Percentiles rank a stretch among this genome's conserved stretches.
Conservation (phyloP, 371 early-diverging fungal species). For the Rhizopus sp. region DNA sequence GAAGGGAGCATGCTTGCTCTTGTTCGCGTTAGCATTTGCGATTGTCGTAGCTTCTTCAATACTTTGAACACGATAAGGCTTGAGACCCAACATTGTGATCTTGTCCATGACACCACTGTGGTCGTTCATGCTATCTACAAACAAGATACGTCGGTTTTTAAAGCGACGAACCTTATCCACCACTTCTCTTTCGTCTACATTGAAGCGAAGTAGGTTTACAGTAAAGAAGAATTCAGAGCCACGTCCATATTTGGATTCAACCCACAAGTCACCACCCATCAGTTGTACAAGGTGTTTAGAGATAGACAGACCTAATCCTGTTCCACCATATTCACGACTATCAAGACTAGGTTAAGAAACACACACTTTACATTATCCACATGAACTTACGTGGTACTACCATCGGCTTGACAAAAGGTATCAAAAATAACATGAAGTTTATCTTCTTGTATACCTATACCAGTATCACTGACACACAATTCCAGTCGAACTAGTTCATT, state of each 20-base stretch:
- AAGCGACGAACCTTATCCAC: conserved; percentile 43
- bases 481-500: conserved; percentile 48
- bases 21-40: conserved; percentile 21
- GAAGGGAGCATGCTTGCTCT: conserved; percentile 27
- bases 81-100: conserved; percentile 39
- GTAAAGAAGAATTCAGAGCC: conserved; percentile 76
- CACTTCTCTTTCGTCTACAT: conserved; percentile 1
- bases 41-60: conserved; percentile 40
- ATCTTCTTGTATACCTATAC: conserved; percentile 78
- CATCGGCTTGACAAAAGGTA: conserved; percentile 79
- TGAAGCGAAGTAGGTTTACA: conserved; percentile 32
- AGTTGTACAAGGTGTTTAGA: conserved; percentile 71
- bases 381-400: conserved; percentile 64
- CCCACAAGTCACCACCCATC: conserved; percentile 79
- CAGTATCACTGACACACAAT: conserved; percentile 76
- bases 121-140: conserved; percentile 46
- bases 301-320: conserved; percentile 81
- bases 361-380: neutral
- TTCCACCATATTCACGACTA: conserved; percentile 75
- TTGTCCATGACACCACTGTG: conserved; percentile 24
- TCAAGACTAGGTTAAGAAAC: conserved; percentile 5
- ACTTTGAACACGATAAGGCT: conserved; percentile 33
- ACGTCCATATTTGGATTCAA: conserved; percentile 65
- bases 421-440: conserved; percentile 73
- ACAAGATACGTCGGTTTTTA: conserved; percentile 41